phyloP scores from a whole-genome alignment of 1,284 basidiomycete genomes.

The Mycena sp. region DNA sequence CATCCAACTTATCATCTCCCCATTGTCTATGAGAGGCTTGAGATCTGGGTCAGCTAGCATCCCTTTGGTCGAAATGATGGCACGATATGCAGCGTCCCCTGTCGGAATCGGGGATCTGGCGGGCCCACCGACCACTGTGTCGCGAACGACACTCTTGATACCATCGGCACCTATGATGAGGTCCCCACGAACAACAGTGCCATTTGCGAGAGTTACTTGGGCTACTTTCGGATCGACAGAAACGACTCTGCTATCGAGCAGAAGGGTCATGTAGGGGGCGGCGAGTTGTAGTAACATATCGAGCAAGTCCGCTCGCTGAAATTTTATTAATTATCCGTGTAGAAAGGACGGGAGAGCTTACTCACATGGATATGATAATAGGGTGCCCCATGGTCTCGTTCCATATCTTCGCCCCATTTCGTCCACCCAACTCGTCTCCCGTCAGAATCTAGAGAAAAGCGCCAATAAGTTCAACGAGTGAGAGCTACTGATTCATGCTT shows the following conservation, averaged over 20 bases:
- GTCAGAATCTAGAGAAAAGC: slow-evolving; percentile 43
- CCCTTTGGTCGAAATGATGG: slow-evolving; percentile 55
- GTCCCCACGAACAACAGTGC: slow-evolving; percentile 54
- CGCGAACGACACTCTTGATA: slow-evolving; percentile 55
- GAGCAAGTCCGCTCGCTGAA: slow-evolving; percentile 61
- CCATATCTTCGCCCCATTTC: slow-evolving; percentile 43
- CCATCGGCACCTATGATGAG: slow-evolving; percentile 66
- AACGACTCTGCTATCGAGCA: slow-evolving; percentile 50
- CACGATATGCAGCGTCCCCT: slow-evolving; percentile 67
- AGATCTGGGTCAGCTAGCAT: slow-evolving; percentile 61
- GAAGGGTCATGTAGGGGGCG: slow-evolving; percentile 48
- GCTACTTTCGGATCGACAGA: slow-evolving; percentile 48
- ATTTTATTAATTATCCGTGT: not conserved
- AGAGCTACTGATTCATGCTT: slow-evolving; percentile 25
- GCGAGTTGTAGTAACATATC: slow-evolving; percentile 53
- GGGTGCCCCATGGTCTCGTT: slow-evolving; percentile 53
- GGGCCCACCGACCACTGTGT: slow-evolving; percentile 51
- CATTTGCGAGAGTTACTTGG: slow-evolving; percentile 50
- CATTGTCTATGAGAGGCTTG: slow-evolving; percentile 45
- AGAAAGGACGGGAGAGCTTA: not conserved
- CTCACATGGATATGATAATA: slow-evolving; percentile 63
- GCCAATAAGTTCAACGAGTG: not conserved
- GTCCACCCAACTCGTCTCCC: slow-evolving; percentile 55
- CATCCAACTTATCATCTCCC: slow-evolving; percentile 55
- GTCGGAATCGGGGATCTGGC: slow-evolving; percentile 49